Conservation (phyloP, 2,329 filamentous ascomycete species). For the Cladosporium cucumerinum region DNA sequence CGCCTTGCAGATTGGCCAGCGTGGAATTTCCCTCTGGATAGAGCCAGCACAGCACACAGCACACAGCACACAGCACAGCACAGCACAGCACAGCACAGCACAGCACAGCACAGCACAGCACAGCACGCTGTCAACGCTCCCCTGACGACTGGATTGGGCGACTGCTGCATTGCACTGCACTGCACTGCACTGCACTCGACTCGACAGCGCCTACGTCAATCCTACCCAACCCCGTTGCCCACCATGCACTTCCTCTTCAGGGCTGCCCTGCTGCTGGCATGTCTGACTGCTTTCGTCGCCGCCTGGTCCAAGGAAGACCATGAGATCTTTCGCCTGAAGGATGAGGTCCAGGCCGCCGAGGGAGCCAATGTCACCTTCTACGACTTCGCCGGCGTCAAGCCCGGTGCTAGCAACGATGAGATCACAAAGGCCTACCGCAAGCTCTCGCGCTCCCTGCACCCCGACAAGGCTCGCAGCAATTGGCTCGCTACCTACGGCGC, state of each 20-base stretch:
- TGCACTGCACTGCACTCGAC: background rate
- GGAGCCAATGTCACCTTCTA: constrained; percentile 85
- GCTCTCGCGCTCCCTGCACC: constrained; percentile 77
- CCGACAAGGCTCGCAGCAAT: constrained; percentile 89
- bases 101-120: background rate
- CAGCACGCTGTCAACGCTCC: background rate
- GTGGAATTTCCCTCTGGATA: background rate
- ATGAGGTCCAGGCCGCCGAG: constrained; percentile 75
- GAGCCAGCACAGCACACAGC: too few relatives aligned
- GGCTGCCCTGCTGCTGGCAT: constrained; percentile 65
- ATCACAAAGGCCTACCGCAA: constrained; percentile 94
- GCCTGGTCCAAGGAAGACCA: constrained; percentile 95
- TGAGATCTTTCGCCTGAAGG: constrained; percentile 93
- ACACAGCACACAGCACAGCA: too few relatives aligned
- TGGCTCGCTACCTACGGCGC: constrained; percentile 68
- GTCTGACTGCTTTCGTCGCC: constrained; percentile 63
- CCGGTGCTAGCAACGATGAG: constrained; percentile 74
- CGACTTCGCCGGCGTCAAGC: constrained; percentile 76
- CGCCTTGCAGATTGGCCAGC: background rate
- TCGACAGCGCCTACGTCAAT: background rate
- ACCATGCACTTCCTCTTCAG: constrained; percentile 66
- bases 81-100: background rate
- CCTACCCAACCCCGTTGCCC: background rate
- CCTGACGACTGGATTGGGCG: background rate
- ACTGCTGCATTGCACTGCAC: too few relatives aligned